A percentile compares a stretch with the other conserved stretches of the same genome.
These are phyloP conservation scores for Dillenia suffruticosa DNA, from an alignment of 164 flowering plant genomes.

Conservation along the genomic window DNA sequence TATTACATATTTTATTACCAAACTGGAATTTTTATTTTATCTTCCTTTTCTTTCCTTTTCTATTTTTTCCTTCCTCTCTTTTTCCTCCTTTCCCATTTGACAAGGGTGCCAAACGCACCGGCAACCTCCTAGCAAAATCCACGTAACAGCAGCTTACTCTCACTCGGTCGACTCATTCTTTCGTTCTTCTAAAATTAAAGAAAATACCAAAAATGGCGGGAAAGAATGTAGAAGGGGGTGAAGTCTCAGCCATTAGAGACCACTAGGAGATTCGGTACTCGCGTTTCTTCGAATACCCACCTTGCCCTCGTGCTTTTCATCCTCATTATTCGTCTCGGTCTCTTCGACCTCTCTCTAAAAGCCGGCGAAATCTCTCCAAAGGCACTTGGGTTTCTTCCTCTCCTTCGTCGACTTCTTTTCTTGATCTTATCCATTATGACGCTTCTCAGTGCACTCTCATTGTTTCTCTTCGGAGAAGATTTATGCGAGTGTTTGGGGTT, in stretches of 20 bases:
- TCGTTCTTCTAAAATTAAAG: too few relatives aligned
- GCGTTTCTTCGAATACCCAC: constrained; percentile 28
- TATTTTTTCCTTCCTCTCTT: too few relatives aligned
- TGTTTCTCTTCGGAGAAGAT: constrained; percentile 16
- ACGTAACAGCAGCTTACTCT: too few relatives aligned
- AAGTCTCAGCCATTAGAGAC: constrained; percentile 5
- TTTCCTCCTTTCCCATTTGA: too few relatives aligned
- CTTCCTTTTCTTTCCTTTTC: too few relatives aligned
- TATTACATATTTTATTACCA: too few relatives aligned
- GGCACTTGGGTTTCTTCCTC: constrained; percentile 31
- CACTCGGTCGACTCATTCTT: too few relatives aligned
- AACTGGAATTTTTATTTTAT: too few relatives aligned
- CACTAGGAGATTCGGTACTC: constrained; percentile 24
- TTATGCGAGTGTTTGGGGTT: constrained; percentile 13
- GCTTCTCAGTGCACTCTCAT: constrained; percentile 10
- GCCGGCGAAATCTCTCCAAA: not conserved
- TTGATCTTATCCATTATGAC: constrained; percentile 10
- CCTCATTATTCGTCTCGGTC: not conserved
- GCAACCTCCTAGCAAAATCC: too few relatives aligned
- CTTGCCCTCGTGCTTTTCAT: not conserved
- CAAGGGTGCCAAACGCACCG: too few relatives aligned
- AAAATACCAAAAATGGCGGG: too few relatives aligned
- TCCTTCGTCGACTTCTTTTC: constrained; percentile 16
- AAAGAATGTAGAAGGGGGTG: too few relatives aligned
- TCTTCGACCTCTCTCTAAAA: constrained; percentile 14